Conservation (phyloP, 495 filamentous ascomycete genomes). For the Penicillium goetzii region DNA sequence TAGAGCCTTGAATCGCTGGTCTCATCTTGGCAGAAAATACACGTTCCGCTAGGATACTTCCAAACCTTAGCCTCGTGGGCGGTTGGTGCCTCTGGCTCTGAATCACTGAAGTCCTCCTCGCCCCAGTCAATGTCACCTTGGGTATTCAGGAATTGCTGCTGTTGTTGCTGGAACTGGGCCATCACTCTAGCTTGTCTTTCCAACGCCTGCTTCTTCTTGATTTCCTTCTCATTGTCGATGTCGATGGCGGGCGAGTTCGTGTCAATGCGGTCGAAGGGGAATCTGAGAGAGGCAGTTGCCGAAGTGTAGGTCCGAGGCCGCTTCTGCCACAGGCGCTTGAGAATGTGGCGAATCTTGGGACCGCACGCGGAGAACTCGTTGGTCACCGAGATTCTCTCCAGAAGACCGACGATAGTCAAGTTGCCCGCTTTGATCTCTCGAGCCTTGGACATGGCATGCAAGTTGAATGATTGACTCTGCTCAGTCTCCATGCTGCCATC, state of each 20-base stretch:
- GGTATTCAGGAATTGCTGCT: constrained; percentile 87
- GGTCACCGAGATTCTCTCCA: constrained; percentile 74
- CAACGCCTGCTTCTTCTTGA: constrained; percentile 85
- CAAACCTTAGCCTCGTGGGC: constrained; percentile 71
- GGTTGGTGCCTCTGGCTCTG: constrained; percentile 59
- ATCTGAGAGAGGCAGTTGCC: constrained; percentile 55
- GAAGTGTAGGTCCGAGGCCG: constrained; percentile 68
- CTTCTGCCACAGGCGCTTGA: constrained; percentile 87
- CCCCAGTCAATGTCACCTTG: constrained; percentile 87
- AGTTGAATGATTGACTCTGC: constrained; percentile 64
- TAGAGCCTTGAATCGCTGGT: constrained; percentile 87
- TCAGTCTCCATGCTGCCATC: constrained; percentile 59
- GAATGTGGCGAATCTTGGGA: constrained; percentile 79
- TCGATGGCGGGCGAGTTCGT: constrained; percentile 62
- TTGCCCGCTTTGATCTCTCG: constrained; percentile 57
- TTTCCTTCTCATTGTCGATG: constrained; percentile 71
- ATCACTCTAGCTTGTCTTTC: constrained; percentile 91
- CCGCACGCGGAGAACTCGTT: constrained; percentile 78
- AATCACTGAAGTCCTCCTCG: constrained; percentile 71
- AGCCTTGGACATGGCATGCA: constrained; percentile 64
- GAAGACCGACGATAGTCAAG: constrained; percentile 71
- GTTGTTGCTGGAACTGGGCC: constrained; percentile 96
- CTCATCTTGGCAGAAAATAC: constrained; percentile 95
- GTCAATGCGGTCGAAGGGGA: constrained; percentile 57
- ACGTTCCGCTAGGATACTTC: constrained; percentile 94